A percentile compares a stretch with the other conserved stretches of the same genome.
Evolutionary conservation across 768 basidiomycete genomes (phyloP).

Genomic region (Auricularia cornea): DNA sequence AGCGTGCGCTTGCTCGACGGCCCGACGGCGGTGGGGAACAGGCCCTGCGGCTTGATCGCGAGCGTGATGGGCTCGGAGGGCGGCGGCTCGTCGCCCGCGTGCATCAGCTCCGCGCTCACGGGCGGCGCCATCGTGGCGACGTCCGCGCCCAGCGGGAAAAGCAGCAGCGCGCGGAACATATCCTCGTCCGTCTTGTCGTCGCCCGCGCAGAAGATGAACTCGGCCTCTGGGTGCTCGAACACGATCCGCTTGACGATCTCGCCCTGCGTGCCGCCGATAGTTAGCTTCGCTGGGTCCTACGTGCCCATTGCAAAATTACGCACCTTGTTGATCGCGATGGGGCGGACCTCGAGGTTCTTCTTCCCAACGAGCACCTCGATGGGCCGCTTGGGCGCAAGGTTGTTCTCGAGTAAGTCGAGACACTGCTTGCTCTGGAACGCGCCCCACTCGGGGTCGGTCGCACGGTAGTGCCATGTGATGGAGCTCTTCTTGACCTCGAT

Average conservation of each 20-base stretch:
- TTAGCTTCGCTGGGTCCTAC: no score
- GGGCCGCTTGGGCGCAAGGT: constrained; percentile 82
- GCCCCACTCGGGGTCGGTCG: constrained; percentile 92
- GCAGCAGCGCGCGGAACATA: constrained; percentile 88
- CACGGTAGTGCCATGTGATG: constrained; percentile 97
- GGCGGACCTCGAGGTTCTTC: constrained; percentile 97
- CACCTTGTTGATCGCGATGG: constrained; percentile 89
- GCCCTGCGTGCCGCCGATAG: no score
- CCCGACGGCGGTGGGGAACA: constrained; percentile 93
- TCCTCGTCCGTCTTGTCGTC: constrained; percentile 99
- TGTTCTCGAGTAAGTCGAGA: constrained; percentile 92
- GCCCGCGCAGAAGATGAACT: constrained; percentile 95
- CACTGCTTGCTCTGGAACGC: constrained; percentile 94
- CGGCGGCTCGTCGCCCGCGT: constrained; percentile 12
- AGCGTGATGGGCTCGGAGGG: constrained; percentile 41
- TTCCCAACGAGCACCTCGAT: constrained; percentile 97
- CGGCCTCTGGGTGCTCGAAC: constrained; percentile 87
- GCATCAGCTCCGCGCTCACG: neutral
- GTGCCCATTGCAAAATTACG: no score
- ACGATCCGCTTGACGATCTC: constrained; percentile 95
- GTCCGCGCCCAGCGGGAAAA: constrained; percentile 38
- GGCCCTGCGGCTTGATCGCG: constrained; percentile 51
- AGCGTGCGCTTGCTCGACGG: constrained; percentile 82
- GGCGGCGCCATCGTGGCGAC: constrained; percentile 15
- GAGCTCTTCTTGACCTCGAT: constrained; percentile 97